Percentiles rank a stretch among this genome's conserved stretches.
phyloP scores from a whole-genome alignment of 306 rosid genomes.

The Begonia peltatifolia region DNA sequence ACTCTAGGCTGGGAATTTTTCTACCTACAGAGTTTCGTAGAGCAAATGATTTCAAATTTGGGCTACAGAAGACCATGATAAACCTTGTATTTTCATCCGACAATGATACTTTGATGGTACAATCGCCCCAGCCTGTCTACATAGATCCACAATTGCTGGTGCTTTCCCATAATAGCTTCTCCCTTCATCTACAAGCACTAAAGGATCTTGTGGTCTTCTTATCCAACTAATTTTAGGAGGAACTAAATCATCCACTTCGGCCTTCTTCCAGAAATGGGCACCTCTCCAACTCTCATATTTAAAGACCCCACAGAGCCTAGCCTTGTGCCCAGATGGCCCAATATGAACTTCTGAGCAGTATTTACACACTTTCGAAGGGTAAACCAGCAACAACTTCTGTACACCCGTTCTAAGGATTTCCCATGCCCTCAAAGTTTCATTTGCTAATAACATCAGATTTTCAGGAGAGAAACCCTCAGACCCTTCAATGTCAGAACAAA shows the following conservation, averaged over 20 bases:
- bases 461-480: slow-evolving; percentile 21
- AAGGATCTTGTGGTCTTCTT: slow-evolving; percentile 68
- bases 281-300: slow-evolving; percentile 74
- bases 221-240: slow-evolving; percentile 71
- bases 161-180: slow-evolving; percentile 58
- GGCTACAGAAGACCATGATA: slow-evolving; percentile 21
- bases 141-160: slow-evolving; percentile 68
- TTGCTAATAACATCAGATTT: slow-evolving; percentile 38
- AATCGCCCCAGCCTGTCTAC: slow-evolving; percentile 48
- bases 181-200: slow-evolving; percentile 49
- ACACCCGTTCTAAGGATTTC: slow-evolving; percentile 60
- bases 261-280: slow-evolving; percentile 72
- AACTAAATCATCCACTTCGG: slow-evolving; percentile 58
- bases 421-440: slow-evolving; percentile 54
- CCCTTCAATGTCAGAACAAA: slow-evolving; percentile 13
- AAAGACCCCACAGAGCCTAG: slow-evolving; percentile 72
- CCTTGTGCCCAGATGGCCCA: slow-evolving; percentile 84
- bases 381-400: slow-evolving; percentile 50
- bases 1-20: no score
- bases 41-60: slow-evolving; percentile 4
- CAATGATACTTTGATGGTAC: slow-evolving; percentile 48
- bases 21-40: no score
- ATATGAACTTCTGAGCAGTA: slow-evolving; percentile 76
- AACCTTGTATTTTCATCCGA: slow-evolving; percentile 70
- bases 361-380: slow-evolving; percentile 77